phyloP scores from a whole-genome alignment of 2,329 filamentous ascomycete species.

The Hirsutella rhossiliensis region DNA sequence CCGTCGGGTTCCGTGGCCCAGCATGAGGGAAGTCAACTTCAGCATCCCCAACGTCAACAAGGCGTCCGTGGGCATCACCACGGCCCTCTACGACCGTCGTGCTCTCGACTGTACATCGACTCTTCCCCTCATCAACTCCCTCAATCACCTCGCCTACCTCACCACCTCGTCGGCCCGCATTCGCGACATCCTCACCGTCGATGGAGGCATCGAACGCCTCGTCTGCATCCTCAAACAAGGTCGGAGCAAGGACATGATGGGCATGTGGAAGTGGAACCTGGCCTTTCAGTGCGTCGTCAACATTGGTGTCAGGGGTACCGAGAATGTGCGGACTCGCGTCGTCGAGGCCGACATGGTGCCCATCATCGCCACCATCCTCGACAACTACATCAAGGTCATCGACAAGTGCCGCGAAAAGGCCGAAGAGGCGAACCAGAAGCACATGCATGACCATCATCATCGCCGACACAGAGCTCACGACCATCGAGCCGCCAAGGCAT shows the following conservation, averaged over 20 bases:
- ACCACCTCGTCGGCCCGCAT: constrained; percentile 97
- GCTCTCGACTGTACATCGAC: constrained; percentile 98
- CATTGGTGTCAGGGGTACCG: constrained; percentile 91
- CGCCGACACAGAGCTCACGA: constrained; percentile 37
- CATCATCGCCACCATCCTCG: constrained; percentile 93
- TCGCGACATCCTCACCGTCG: constrained; percentile 92
- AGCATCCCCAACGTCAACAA: constrained; percentile 99
- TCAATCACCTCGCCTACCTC: constrained; percentile 96
- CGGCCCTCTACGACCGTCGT: constrained; percentile 91
- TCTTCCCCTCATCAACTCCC: constrained; percentile 92
- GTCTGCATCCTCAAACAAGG: constrained; percentile 98
- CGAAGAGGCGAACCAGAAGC: constrained; percentile 69
- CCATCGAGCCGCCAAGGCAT: constrained; percentile 33
- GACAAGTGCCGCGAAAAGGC: constrained; percentile 82
- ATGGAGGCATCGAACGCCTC: constrained; percentile 92
- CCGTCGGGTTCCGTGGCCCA: constrained; percentile 23
- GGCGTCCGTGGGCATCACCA: constrained; percentile 97
- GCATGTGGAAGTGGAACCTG: constrained; percentile 99
- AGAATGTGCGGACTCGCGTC: constrained; percentile 84
- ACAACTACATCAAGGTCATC: constrained; percentile 96
- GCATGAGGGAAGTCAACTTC: constrained; percentile 99
- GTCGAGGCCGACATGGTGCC: constrained; percentile 99
- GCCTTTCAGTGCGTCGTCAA: constrained; percentile 99
- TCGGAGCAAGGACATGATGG: constrained; percentile 96
- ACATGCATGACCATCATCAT: constrained; percentile 39